Conservation (phyloP, 768 basidiomycete species). For the Rhodotorula graminis region DNA sequence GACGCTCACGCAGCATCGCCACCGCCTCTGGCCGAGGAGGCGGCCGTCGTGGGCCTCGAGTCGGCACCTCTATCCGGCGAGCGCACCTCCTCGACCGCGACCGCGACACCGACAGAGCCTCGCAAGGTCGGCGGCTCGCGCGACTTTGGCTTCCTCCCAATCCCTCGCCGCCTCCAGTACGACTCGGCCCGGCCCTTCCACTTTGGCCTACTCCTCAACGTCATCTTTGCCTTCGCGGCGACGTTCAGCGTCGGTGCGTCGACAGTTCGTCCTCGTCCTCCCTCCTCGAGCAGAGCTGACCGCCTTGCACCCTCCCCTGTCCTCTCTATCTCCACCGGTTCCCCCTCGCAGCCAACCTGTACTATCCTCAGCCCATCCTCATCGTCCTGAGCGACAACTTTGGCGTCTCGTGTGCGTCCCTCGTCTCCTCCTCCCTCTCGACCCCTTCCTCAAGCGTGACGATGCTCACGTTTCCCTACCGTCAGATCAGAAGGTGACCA, state of each 20-base stretch:
- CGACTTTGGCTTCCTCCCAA: constrained; percentile 64
- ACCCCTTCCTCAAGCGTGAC: no score
- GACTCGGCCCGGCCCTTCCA: constrained; percentile 54
- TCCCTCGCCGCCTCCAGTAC: constrained; percentile 58
- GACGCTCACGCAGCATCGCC: neutral
- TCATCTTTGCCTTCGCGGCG: constrained; percentile 61
- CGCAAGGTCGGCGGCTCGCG: neutral
- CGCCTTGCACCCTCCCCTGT: no score
- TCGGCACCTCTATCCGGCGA: neutral
- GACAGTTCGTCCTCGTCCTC: no score
- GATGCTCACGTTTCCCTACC: neutral
- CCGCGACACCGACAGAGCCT: no score
- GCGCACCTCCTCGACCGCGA: no score
- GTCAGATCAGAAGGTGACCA: constrained; percentile 17
- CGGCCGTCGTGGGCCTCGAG: neutral
- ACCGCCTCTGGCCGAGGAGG: neutral
- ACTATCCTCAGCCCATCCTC: constrained; percentile 41
- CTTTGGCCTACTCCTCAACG: constrained; percentile 57
- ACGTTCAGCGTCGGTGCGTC: constrained; percentile 50
- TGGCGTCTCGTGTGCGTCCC: constrained; percentile 3
- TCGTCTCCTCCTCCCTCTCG: no score
- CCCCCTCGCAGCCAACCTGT: constrained; percentile 38
- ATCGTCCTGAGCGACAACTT: constrained; percentile 13
- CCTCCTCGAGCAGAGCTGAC: no score
- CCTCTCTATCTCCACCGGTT: no score